These are phyloP conservation scores for Purpureocillium lavendulum DNA, from an alignment of 2,329 filamentous ascomycete genomes.

Conservation along the genomic window DNA sequence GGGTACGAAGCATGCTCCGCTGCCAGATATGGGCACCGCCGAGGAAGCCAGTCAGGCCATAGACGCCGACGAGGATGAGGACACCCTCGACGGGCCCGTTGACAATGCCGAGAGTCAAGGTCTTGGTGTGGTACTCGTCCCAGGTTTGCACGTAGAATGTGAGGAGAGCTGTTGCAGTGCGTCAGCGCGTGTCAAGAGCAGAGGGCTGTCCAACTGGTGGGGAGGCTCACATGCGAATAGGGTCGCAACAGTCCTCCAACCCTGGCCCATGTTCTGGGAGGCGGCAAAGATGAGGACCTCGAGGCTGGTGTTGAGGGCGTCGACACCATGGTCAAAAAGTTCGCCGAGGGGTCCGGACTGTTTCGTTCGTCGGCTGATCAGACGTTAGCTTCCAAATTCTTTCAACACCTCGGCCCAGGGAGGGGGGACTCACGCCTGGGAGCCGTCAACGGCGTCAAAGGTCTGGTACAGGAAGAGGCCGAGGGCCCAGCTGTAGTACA, in stretches of 20 bases:
- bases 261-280: slow-evolving; percentile 86
- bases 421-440: slow-evolving; percentile 73
- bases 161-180: slow-evolving; percentile 51
- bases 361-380: slow-evolving; percentile 64
- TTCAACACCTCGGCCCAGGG: too few relatives aligned
- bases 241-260: slow-evolving; percentile 77
- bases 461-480: slow-evolving; percentile 96
- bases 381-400: too few relatives aligned
- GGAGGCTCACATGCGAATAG: slow-evolving; percentile 66
- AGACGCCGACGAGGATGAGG: slow-evolving; percentile 73
- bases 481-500: slow-evolving; percentile 84
- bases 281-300: slow-evolving; percentile 88
- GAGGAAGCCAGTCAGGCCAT: slow-evolving; percentile 72
- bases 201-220: background rate
- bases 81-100: slow-evolving; percentile 95
- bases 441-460: slow-evolving; percentile 93
- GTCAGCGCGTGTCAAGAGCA: background rate
- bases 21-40: slow-evolving; percentile 94
- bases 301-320: slow-evolving; percentile 92
- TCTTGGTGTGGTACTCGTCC: slow-evolving; percentile 99
- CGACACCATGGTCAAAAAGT: slow-evolving; percentile 95
- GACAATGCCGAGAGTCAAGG: slow-evolving; percentile 81
- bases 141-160: slow-evolving; percentile 99
- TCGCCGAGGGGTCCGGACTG: slow-evolving; percentile 93
- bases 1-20: slow-evolving; percentile 62